A percentile compares a stretch with the other conserved stretches of the same genome.
Evolutionary conservation across 352 stramenopile genomes (phyloP).

Genomic region (Globisporangium solare): DNA sequence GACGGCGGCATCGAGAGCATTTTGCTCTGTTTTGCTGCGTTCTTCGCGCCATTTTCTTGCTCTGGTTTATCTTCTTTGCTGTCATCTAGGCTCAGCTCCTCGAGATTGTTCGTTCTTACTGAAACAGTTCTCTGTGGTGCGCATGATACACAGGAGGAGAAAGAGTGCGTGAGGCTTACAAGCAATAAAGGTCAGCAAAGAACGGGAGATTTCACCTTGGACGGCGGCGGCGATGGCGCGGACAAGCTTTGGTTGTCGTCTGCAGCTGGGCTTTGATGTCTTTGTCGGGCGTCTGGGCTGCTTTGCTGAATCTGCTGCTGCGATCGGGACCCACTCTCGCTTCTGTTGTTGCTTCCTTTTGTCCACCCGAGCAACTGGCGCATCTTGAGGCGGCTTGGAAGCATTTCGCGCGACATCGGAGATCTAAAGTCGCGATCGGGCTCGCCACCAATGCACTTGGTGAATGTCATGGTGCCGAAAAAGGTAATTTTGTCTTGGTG

Average conservation of each 20-base stretch:
- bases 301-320: constrained; percentile 20
- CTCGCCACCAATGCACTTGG: constrained; percentile 44
- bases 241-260: not conserved
- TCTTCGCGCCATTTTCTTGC: constrained; percentile 1
- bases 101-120: not conserved
- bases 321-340: constrained; percentile 11
- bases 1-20: not conserved
- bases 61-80: not conserved
- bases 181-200: too few relatives aligned
- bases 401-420: constrained; percentile 25
- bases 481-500: not conserved
- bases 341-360: constrained; percentile 20
- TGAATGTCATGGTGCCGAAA: constrained; percentile 38
- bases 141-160: not conserved
- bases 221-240: not conserved
- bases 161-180: not conserved
- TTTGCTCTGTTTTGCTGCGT: not conserved
- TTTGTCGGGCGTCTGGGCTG: constrained; percentile 9
- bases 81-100: not conserved
- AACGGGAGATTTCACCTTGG: not conserved
- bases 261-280: not conserved
- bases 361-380: constrained; percentile 39
- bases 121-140: not conserved
- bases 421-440: constrained; percentile 43
- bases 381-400: constrained; percentile 33